Evolutionary conservation across 352 stramenopile genomes (phyloP), one percentile per base, ranked within the genome.

Genomic region (Globisporangium cederbergense): DNA sequence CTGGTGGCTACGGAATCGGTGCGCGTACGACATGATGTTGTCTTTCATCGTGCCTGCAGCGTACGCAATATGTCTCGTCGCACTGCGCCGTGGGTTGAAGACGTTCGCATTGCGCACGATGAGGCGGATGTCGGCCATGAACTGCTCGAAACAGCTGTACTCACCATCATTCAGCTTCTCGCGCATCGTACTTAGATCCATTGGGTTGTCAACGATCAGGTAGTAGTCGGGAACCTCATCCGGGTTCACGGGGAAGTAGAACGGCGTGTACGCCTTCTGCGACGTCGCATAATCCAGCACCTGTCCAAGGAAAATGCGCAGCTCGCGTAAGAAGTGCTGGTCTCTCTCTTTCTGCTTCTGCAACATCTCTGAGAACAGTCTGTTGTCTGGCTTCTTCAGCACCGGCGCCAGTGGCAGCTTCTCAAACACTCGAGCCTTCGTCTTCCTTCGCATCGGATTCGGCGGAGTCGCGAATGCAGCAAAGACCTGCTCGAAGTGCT

Each of bases 71-170:
- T 88, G 76, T 11, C 85, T 70, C 6, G 88, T 90, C 40, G 72
- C 70, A 50, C 86, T 93, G 34, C 78, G 77, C 47, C 86, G 90
- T 9, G 91, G 91, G 66, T 97, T 97, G 70, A 95, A 97, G 38
- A 96, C 76, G 47, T 93, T 92, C 32, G 91, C 90, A 53, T 97
- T 97, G 10, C 76, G 72, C 30, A 95, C 82, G 32, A 97, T 97
- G 54, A 91, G 78, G 55, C 93, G 78, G 32, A 97, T 88, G 62
- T 97, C 89, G 47, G 84, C 74, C 62, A 95, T 78, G 54, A 97
- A 97, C 43, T 86, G 76, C 56, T 97, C 88, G 34, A 94, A 93
- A 34, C 83, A 95, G 8, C 77, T 90, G 71, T 97, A 97, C 60
- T 96, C 87, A 32, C 89, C 75, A 22, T 96, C 86, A 59, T 97